Evolutionary conservation across 495 filamentous ascomycete species (phyloP).

Genomic region (Pseudoneurospora amorphoporcata): DNA sequence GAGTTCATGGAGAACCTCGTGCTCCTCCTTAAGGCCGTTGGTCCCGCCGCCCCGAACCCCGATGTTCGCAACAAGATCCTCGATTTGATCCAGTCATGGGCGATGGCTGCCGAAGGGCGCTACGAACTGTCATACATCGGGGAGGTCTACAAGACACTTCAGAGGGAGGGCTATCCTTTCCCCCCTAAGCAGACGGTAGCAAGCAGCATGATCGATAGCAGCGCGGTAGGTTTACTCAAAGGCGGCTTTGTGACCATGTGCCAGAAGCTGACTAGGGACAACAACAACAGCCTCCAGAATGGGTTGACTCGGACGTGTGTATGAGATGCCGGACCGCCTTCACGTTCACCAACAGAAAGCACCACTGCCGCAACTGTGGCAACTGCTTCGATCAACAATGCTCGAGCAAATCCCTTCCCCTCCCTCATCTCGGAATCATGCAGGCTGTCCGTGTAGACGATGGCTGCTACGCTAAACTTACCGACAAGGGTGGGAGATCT

Average conservation of each 20-base stretch:
- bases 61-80: constrained; percentile 85
- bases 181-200: constrained; percentile 80
- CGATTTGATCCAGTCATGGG: constrained; percentile 90
- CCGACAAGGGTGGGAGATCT: constrained; percentile 51
- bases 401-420: constrained; percentile 75
- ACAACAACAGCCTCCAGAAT: constrained; percentile 65
- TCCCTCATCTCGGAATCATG: constrained; percentile 87
- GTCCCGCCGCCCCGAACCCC: constrained; percentile 63
- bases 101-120: constrained; percentile 77
- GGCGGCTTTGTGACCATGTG: not conserved
- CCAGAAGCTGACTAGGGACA: not conserved
- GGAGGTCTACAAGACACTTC: constrained; percentile 73
- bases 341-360: constrained; percentile 95
- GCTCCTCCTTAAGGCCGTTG: constrained; percentile 72
- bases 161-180: constrained; percentile 78
- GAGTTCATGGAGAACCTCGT: constrained; percentile 98
- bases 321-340: constrained; percentile 95
- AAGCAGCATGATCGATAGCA: constrained; percentile 93
- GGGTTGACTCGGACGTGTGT: constrained; percentile 95
- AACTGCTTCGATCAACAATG: constrained; percentile 93
- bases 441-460: constrained; percentile 94
- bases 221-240: constrained; percentile 56
- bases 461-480: constrained; percentile 84
- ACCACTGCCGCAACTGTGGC: constrained; percentile 95
- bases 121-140: constrained; percentile 75